These are phyloP conservation scores for Apiotrichum siamense DNA, from an alignment of 1,284 basidiomycete species.

Conservation along the genomic window DNA sequence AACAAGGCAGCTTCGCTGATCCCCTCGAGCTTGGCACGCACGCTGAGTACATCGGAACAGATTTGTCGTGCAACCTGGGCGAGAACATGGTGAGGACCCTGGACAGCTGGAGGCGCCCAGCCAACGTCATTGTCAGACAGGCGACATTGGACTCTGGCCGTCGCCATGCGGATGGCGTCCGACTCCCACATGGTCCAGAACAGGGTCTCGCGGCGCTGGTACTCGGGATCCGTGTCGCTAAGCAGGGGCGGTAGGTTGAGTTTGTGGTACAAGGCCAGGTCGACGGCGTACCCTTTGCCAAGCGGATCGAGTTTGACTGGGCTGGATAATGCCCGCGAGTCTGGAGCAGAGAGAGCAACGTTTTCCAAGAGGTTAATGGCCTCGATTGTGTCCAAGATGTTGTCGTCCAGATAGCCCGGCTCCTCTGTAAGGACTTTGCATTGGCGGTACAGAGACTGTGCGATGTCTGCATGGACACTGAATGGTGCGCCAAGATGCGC, in stretches of 20 bases:
- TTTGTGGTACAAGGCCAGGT: background rate
- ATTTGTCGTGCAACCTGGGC: background rate
- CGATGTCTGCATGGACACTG: background rate
- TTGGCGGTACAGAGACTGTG: background rate
- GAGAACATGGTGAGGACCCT: background rate
- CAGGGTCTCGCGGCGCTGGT: background rate
- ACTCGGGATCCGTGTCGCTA: background rate
- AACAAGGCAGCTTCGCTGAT: background rate
- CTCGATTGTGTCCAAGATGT: background rate
- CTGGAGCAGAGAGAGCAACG: background rate
- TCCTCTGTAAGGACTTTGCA: background rate
- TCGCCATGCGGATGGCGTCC: background rate
- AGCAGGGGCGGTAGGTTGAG: background rate
- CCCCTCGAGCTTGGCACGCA: background rate
- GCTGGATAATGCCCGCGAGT: no score
- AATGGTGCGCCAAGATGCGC: background rate
- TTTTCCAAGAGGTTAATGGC: background rate
- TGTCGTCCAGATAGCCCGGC: background rate
- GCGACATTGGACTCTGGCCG: background rate
- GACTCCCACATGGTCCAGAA: constrained; percentile 3
- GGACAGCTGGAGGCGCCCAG: background rate
- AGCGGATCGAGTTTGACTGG: background rate
- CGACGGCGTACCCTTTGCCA: background rate
- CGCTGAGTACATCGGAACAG: background rate
- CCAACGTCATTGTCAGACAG: background rate